Evolutionary conservation across 495 filamentous ascomycete genomes (phyloP).

Genomic region (Hypomontagnella submonticulosa): DNA sequence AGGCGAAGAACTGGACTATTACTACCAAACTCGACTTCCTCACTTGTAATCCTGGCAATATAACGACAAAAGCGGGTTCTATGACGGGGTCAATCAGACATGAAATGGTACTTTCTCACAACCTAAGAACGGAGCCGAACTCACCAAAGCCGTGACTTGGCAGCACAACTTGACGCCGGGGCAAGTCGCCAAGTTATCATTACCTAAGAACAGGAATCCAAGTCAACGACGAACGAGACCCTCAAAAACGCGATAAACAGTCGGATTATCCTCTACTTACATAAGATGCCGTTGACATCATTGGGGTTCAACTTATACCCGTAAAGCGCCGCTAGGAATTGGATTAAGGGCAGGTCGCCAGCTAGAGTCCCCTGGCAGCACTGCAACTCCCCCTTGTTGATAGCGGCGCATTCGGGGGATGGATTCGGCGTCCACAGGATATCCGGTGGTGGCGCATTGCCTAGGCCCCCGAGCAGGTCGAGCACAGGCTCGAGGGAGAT

Average conservation of each 20-base stretch:
- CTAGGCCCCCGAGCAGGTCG: slow-evolving; percentile 16
- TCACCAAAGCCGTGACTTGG: slow-evolving; percentile 48
- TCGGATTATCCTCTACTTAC: slow-evolving; percentile 32
- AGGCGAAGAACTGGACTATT: background rate
- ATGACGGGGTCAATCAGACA: background rate
- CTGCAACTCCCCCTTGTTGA: slow-evolving; percentile 45
- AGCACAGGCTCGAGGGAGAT: slow-evolving; percentile 11
- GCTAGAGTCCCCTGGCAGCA: slow-evolving; percentile 48
- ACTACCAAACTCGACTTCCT: background rate
- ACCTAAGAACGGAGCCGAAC: background rate
- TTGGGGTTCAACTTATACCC: slow-evolving; percentile 50
- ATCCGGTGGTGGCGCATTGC: slow-evolving; percentile 16
- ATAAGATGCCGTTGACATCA: slow-evolving; percentile 49
- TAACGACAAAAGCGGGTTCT: slow-evolving; percentile 43
- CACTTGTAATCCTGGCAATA: slow-evolving; percentile 40
- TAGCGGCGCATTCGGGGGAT: slow-evolving; percentile 43
- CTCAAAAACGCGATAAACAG: too few species aligned
- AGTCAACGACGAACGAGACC: background rate
- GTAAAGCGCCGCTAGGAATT: slow-evolving; percentile 33
- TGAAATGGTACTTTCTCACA: background rate
- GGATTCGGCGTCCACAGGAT: slow-evolving; percentile 34
- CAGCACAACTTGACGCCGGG: slow-evolving; percentile 50
- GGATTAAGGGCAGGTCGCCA: slow-evolving; percentile 47
- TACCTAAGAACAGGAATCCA: slow-evolving; percentile 10
- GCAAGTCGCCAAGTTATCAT: slow-evolving; percentile 25